Conservation (phyloP, 306 rosid genomes). For the Calophaca sinica region DNA sequence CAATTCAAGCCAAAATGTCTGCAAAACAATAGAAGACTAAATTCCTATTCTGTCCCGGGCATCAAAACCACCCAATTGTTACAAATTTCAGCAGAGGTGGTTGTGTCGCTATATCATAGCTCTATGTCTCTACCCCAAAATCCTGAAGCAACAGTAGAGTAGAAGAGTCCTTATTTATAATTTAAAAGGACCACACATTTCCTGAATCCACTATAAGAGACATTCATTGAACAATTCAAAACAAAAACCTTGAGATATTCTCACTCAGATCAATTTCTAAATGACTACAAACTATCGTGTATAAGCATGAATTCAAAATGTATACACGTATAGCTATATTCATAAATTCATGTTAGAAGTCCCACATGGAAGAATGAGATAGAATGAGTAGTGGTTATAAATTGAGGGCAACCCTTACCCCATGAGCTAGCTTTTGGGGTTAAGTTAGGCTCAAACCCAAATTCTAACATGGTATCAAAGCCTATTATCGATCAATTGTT, state of each 20-base stretch:
- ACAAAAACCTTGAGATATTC: constrained; percentile 6
- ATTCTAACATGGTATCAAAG: too few species aligned
- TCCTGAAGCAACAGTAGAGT: constrained; percentile 17
- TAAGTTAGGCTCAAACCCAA: too few species aligned
- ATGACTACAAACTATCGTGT: constrained; percentile 1
- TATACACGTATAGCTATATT: neutral
- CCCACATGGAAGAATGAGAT: too few species aligned
- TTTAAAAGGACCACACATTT: constrained; percentile 16
- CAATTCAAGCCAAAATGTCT: constrained; percentile 8
- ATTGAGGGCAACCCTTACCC: too few species aligned
- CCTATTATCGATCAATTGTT: too few species aligned
- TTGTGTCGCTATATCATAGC: neutral
- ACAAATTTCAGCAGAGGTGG: constrained; percentile 5
- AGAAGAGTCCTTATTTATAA: neutral
- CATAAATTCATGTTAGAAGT: neutral
- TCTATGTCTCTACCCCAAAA: neutral
- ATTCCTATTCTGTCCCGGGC: neutral
- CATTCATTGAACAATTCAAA: constrained; percentile 27
- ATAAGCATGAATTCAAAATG: constrained; percentile 27
- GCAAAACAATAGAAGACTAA: neutral
- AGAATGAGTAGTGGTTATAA: too few species aligned
- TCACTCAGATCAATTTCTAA: constrained; percentile 15
- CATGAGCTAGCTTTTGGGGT: too few species aligned
- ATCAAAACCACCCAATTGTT: constrained; percentile 3
- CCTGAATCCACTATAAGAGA: neutral